phyloP scores from a whole-genome alignment of 2,329 filamentous ascomycete genomes.

The Pyrenophora graminea region DNA sequence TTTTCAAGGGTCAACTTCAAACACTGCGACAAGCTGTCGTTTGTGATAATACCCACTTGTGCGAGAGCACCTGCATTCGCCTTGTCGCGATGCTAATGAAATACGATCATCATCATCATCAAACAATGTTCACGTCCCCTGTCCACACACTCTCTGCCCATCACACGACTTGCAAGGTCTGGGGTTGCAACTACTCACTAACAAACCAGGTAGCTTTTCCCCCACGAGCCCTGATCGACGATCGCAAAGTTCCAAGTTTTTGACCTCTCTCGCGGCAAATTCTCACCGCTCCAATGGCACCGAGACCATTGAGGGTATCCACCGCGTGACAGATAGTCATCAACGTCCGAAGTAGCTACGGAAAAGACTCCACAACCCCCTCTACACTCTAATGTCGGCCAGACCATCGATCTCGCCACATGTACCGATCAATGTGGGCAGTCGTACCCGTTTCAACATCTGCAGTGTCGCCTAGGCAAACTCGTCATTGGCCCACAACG shows the following conservation, averaged over 20 bases:
- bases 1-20: not conserved
- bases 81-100: conserved; percentile 3
- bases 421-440: conserved; percentile 11
- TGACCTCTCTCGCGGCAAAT: not conserved
- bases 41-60: conserved; percentile 19
- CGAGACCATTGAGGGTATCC: conserved; percentile 1
- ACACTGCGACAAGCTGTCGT: conserved; percentile 11
- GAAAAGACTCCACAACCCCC: conserved; percentile 1
- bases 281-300: conserved; percentile 11
- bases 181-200: not conserved
- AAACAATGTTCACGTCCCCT: not conserved
- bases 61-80: conserved; percentile 11
- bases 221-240: conserved; percentile 2
- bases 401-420: conserved; percentile 10
- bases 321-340: conserved; percentile 10
- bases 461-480: conserved; percentile 13
- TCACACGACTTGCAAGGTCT: conserved; percentile 4
- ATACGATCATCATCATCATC: not conserved
- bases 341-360: conserved; percentile 3
- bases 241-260: conserved; percentile 6
- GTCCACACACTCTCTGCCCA: not conserved
- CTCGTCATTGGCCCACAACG: conserved; percentile 7
- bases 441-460: conserved; percentile 15
- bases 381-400: conserved; percentile 9
- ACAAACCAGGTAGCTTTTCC: not conserved